Base-by-base conservation (phyloP, 768 basidiomycete species). In the Calocybe indica region DNA sequence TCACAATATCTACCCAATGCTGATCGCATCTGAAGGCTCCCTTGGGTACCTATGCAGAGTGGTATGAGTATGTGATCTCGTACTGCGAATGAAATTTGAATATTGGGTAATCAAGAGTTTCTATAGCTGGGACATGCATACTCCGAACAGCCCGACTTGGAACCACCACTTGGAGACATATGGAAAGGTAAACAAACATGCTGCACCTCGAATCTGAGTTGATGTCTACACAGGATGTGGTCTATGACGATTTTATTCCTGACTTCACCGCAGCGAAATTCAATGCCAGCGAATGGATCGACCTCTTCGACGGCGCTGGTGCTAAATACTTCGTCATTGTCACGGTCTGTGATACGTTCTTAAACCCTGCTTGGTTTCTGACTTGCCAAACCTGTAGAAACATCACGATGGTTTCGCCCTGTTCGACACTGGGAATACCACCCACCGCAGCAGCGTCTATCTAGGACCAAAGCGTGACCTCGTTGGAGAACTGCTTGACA, bases 291-390 rank as follows among this genome's bases (percentile, higher is more conserved):
- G 68, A 63, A 36, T 82, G 80, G 78, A 55, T 79, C 0, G 72
- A 79, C 54, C 47, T 82, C 6, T 74, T 83, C 43, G 75, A 73
- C 37, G 65, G 67, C 30, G 75, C 78, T 0, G 80, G 81, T 2
- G 81, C 80, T 1, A 80, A 78, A 54, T 82, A 82, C 51, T 81
- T 82, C 51, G 79, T 82, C 14, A 61, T 79, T 33, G 76, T 77
- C 6, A 73, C 79, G 11, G 77, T 72, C 13, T 5, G 71, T 62
- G 2, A 6, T 28, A 29, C 30, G 29, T 35, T 28, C 32, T 37
- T 45, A 7, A 10, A 38, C 40, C 41, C 8, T 46, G 33, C 9
- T 13, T n/a, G 43, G 7, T 12, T 37, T 9, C 11, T 51, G 11
- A 6, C 32, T n/a, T 29, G 43, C 22, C 33, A 41, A 32, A 40